A percentile compares a stretch with the other conserved stretches of the same genome.
These are phyloP conservation scores for Bjerkandera adusta DNA, from an alignment of 1,284 basidiomycete genomes.

Conservation along the genomic window DNA sequence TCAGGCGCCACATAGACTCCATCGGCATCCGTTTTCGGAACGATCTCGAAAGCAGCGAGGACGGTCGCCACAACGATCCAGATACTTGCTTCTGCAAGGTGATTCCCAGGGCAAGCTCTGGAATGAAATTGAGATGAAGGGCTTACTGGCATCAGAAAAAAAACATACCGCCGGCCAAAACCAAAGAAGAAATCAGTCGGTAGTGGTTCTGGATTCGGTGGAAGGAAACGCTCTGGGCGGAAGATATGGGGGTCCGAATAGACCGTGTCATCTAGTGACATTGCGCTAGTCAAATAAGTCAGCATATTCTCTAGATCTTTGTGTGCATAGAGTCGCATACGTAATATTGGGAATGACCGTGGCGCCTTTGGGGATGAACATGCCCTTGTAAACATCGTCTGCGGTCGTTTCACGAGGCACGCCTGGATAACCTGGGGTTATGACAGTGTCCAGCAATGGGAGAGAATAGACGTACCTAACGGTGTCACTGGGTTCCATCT, in stretches of 20 bases:
- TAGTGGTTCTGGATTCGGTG: conserved; percentile 2
- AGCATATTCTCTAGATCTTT: background rate
- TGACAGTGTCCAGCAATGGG: background rate
- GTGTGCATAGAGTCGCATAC: background rate
- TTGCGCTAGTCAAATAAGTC: background rate
- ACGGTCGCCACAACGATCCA: conserved; percentile 21
- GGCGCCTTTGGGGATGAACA: background rate
- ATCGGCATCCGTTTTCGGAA: conserved; percentile 15
- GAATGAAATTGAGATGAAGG: too few species aligned
- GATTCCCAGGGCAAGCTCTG: conserved; percentile 22
- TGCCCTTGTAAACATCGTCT: background rate
- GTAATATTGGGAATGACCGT: background rate
- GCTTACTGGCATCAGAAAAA: too few species aligned
- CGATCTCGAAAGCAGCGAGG: conserved; percentile 19
- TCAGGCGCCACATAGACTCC: too few species aligned
- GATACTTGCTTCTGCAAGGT: conserved; percentile 19
- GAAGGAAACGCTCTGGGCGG: background rate
- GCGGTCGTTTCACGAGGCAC: background rate
- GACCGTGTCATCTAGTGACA: background rate
- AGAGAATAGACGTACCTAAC: conserved; percentile 18
- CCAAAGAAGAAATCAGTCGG: conserved; percentile 11
- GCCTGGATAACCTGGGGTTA: background rate
- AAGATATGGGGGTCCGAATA: background rate
- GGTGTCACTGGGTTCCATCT: conserved; percentile 9
- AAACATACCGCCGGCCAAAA: conserved; percentile 9